Evolutionary conservation across 2,329 filamentous ascomycete species (phyloP).

Genomic region (Metarhizium anisopliae): DNA sequence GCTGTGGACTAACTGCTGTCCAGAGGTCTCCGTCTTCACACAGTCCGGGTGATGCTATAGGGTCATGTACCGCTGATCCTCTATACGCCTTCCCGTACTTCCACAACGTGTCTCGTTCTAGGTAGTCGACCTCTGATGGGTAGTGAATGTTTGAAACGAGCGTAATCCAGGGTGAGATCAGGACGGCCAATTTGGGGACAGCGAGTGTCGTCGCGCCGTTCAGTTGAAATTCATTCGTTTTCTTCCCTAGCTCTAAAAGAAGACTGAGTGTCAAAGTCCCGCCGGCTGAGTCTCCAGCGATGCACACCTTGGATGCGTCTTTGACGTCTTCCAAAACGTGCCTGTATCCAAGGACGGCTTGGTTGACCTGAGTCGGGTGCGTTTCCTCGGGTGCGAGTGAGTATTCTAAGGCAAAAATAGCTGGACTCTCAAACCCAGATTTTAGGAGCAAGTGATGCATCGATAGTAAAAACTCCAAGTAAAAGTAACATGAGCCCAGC

Average conservation of each 20-base stretch:
- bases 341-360: conserved; percentile 62
- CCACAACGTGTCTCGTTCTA: conserved; percentile 57
- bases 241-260: conserved; percentile 53
- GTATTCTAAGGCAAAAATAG: conserved; percentile 73
- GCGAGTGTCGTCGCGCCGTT: conserved; percentile 14
- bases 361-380: conserved; percentile 65
- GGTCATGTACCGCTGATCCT: conserved; percentile 30
- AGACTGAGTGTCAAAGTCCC: conserved; percentile 65
- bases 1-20: conserved; percentile 54
- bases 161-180: conserved; percentile 77
- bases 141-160: conserved; percentile 59
- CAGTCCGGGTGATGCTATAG: conserved; percentile 53
- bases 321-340: conserved; percentile 53
- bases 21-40: conserved; percentile 60
- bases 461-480: conserved; percentile 71
- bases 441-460: conserved; percentile 59
- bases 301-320: conserved; percentile 54
- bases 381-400: conserved; percentile 65
- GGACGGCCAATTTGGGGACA: conserved; percentile 45
- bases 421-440: conserved; percentile 63
- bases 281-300: conserved; percentile 74
- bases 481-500: conserved; percentile 77
- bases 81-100: conserved; percentile 61
- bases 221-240: neutral
- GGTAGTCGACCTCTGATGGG: conserved; percentile 66